These are phyloP conservation scores for Xylariaceae sp. DNA, from an alignment of 2,329 filamentous ascomycete genomes.

Conservation along the genomic window DNA sequence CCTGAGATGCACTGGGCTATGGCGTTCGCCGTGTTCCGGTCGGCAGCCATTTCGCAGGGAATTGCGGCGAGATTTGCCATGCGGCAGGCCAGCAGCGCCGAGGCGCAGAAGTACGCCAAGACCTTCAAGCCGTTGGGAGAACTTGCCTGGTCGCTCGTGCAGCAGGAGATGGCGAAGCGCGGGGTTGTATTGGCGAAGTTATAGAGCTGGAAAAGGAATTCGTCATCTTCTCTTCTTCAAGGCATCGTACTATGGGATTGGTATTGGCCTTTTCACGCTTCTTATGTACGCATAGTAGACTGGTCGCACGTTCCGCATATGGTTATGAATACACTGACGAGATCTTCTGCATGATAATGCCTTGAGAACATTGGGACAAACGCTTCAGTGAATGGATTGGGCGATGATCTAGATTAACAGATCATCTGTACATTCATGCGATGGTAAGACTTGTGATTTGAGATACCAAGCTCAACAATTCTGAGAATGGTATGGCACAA, in stretches of 20 bases:
- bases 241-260: background rate
- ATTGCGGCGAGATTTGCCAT: slow-evolving; percentile 84
- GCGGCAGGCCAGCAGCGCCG: slow-evolving; percentile 82
- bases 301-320: no score
- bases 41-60: slow-evolving; percentile 68
- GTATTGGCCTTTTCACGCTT: no score
- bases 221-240: background rate
- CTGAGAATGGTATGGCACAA: no score
- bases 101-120: slow-evolving; percentile 66
- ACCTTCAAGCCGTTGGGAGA: slow-evolving; percentile 68
- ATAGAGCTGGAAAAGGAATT: background rate
- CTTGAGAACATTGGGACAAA: no score
- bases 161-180: slow-evolving; percentile 52
- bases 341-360: no score
- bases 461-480: no score
- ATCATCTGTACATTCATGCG: no score
- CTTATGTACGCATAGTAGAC: no score
- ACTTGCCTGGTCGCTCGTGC: slow-evolving; percentile 70
- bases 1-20: slow-evolving; percentile 55
- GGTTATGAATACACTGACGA: no score
- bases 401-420: no score
- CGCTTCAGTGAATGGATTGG: no score
- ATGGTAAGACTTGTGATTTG: no score
- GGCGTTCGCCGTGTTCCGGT: slow-evolving; percentile 58
- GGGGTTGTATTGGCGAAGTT: slow-evolving; percentile 9